Base-by-base conservation (phyloP, 2,329 filamentous ascomycete genomes). In the Colletotrichum tropicale region DNA sequence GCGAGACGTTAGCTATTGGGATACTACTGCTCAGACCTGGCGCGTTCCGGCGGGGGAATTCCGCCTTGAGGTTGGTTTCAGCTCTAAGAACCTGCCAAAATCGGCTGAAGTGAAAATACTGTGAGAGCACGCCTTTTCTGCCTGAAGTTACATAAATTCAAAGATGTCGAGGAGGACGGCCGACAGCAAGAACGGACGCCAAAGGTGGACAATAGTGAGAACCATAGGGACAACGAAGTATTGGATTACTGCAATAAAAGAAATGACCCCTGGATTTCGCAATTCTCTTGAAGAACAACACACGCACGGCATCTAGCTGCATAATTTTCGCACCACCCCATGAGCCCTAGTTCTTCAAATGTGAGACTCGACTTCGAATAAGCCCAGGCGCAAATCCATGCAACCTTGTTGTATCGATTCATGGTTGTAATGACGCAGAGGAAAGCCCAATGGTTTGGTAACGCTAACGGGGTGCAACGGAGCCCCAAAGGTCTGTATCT, bases 1-100 rank as follows among this genome's bases (percentile, higher is more conserved):
- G 68, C 88, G 91, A 76, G 92, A 94, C 82, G 78, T 94, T 70
- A 93, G 92, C 78, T 92, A 92, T 75, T 94, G 93, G 92, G 91
- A 92, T 79, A 87, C 90, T 2, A 82, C 85, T 4, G 82, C 82
- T 58, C 88, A 94, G 83, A 87, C 92, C 62, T 95, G 93, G 93
- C 79, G 87, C 1, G 81, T 91, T 36, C 88, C 89, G 4, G 78
- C 80, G 16, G 87, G 88, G 0, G 81, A 79, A 16, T 87, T 89
- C 78, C 83, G 77, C 1, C 80, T 89, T 21, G 80, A 78, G 5
- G 85, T 89, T 3, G 88, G 88, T 3, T 66, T 70, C 8, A 76
- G 74, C 21, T 74, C 66, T 61, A 66, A 61, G 1, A 61, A 76
- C 12, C 48, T 56, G 18, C 65, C 48, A 13, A 43, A 6, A 15